Percentiles rank a stretch among this genome's conserved stretches.
Evolutionary conservation across 108 stramenopile genomes (phyloP).

Genomic region (Tribonema minus): DNA sequence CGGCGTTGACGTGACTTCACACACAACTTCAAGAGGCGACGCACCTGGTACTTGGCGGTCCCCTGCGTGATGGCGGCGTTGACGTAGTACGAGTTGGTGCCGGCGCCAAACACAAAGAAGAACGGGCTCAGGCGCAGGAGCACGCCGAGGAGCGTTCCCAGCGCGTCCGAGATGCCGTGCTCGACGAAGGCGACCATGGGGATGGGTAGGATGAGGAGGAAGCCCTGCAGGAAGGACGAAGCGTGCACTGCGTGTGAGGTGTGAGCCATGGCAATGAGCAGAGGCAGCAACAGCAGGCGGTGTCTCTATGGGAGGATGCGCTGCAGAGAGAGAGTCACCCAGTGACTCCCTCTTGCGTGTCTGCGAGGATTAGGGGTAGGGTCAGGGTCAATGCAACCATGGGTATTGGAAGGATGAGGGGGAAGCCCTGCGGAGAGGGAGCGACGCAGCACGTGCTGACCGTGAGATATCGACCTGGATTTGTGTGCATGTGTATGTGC

Average conservation of each 20-base stretch:
- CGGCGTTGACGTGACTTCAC: too few species aligned
- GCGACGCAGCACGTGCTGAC: background rate
- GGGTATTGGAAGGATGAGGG: slow-evolving; percentile 43
- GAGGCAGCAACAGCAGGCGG: background rate
- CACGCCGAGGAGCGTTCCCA: slow-evolving; percentile 19
- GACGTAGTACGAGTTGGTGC: slow-evolving; percentile 36
- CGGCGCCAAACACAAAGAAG: slow-evolving; percentile 37
- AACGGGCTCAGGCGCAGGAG: slow-evolving; percentile 30
- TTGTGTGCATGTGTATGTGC: too few species aligned
- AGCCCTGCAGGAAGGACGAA: slow-evolving; percentile 3
- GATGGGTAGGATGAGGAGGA: slow-evolving; percentile 44
- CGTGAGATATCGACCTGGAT: background rate
- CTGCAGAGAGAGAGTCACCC: too few species aligned
- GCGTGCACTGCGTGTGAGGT: background rate
- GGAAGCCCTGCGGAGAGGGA: slow-evolving; percentile 27
- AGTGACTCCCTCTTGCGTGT: too few species aligned
- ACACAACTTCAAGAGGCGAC: too few species aligned
- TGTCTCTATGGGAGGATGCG: too few species aligned
- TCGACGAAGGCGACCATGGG: slow-evolving; percentile 19
- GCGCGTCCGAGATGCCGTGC: slow-evolving; percentile 14
- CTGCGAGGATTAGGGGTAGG: too few species aligned
- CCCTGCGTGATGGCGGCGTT: slow-evolving; percentile 32
- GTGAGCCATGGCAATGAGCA: background rate
- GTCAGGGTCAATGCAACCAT: slow-evolving; percentile 6
- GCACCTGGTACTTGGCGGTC: slow-evolving; percentile 25